Evolutionary conservation across 768 basidiomycete genomes (phyloP).

Genomic region (Collybia sp.): DNA sequence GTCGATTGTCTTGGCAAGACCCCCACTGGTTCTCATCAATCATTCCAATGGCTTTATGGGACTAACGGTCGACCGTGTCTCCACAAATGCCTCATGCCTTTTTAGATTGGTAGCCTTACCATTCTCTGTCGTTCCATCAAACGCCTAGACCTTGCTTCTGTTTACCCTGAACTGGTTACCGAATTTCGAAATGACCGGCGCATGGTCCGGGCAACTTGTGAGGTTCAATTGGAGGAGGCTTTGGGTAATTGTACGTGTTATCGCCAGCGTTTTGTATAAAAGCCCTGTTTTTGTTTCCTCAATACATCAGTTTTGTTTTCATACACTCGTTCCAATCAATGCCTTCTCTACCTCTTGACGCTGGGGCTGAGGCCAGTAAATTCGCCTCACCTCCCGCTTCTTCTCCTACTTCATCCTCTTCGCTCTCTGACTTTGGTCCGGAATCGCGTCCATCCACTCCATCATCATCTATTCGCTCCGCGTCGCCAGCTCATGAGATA

Average conservation of each 20-base stretch:
- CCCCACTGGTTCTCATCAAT: too few relatives aligned
- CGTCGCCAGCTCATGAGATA: not conserved
- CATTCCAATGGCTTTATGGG: too few relatives aligned
- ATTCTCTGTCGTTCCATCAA: not conserved
- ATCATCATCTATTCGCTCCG: constrained; percentile 18
- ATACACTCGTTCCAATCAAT: not conserved
- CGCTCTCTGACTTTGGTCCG: constrained; percentile 25
- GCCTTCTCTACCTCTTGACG: not conserved
- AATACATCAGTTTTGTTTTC: constrained; percentile 5
- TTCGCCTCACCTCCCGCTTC: constrained; percentile 10
- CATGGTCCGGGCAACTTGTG: constrained; percentile 17
- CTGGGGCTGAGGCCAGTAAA: too few relatives aligned
- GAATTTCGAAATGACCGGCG: constrained; percentile 1
- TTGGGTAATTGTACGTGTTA: constrained; percentile 18
- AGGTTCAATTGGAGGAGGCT: constrained; percentile 1
- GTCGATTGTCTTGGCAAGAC: too few relatives aligned
- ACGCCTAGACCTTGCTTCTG: not conserved
- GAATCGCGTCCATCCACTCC: constrained; percentile 30
- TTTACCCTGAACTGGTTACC: not conserved
- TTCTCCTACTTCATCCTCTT: constrained; percentile 27
- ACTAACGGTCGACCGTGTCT: not conserved
- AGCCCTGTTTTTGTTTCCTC: constrained; percentile 8
- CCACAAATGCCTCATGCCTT: too few relatives aligned
- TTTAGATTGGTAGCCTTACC: not conserved
- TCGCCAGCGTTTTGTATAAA: constrained; percentile 22